phyloP scores from a whole-genome alignment of 192 early-diverging fungal species.

The Backusella liffmaniae region DNA sequence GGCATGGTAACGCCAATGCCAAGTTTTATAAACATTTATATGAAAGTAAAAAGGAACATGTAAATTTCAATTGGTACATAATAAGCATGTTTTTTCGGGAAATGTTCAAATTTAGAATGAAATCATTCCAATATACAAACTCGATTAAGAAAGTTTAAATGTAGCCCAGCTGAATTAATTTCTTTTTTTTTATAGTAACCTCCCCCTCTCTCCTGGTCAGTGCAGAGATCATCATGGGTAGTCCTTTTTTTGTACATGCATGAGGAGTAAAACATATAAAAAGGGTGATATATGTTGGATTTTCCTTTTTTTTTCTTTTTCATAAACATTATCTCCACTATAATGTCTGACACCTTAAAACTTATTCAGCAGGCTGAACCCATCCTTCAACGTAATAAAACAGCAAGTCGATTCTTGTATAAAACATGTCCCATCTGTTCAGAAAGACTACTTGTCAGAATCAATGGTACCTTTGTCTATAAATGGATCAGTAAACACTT shows the following conservation, averaged over 20 bases:
- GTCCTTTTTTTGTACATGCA: background rate
- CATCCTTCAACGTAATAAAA: background rate
- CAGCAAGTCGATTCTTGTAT: conserved; percentile 8
- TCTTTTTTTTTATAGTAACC: background rate
- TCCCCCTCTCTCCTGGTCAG: background rate
- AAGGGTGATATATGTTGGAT: background rate
- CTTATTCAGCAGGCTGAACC: background rate
- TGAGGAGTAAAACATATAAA: background rate
- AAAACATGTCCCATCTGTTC: conserved; percentile 28
- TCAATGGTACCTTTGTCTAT: conserved; percentile 26
- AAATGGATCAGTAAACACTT: conserved; percentile 30
- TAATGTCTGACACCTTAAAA: background rate
- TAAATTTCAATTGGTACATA: background rate
- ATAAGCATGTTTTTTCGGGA: background rate
- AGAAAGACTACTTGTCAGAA: conserved; percentile 20
- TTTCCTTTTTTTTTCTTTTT: background rate
- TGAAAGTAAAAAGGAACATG: background rate
- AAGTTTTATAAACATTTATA: background rate
- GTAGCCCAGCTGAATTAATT: background rate
- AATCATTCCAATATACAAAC: background rate
- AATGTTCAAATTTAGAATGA: background rate
- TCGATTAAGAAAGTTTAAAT: background rate
- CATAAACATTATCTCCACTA: background rate
- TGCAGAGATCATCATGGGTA: background rate
- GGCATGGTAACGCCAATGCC: background rate